These are phyloP conservation scores for Populus hybrid DNA, from an alignment of 441 rosid species.

Conservation along the genomic window DNA sequence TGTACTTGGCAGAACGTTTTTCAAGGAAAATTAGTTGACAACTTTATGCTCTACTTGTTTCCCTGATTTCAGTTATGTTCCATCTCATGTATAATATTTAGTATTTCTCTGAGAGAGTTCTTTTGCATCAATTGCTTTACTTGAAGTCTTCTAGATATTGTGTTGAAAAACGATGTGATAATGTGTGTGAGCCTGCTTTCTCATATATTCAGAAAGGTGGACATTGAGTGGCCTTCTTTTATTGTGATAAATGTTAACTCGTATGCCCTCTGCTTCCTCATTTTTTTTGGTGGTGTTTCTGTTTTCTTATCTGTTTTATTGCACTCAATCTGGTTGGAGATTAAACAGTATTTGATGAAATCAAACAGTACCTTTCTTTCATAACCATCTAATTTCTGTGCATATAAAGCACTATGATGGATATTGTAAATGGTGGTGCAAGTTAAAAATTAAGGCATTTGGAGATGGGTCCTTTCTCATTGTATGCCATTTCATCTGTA, in stretches of 20 bases:
- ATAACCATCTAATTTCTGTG: background rate
- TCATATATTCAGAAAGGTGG: background rate
- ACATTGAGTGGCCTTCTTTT: background rate
- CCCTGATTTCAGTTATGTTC: background rate
- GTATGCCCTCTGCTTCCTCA: background rate
- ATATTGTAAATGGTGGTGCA: background rate
- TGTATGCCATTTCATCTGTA: conserved; percentile 21
- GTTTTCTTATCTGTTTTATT: background rate
- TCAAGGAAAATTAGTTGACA: background rate
- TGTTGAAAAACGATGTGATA: background rate
- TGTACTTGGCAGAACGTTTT: background rate
- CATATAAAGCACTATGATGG: background rate
- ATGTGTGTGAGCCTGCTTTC: conserved; percentile 6
- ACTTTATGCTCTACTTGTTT: background rate
- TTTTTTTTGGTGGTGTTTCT: too few species aligned
- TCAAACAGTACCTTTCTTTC: background rate
- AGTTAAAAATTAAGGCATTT: conserved; percentile 12
- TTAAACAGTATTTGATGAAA: background rate
- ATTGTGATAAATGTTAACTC: background rate
- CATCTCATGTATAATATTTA: background rate
- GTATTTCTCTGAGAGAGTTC: conserved; percentile 2
- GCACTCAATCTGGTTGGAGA: background rate
- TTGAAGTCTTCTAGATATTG: background rate
- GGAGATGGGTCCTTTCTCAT: background rate
- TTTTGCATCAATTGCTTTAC: background rate